Evolutionary conservation across 1,139 yeast genomes (phyloP).

Genomic region (Diutina ranongensis): DNA sequence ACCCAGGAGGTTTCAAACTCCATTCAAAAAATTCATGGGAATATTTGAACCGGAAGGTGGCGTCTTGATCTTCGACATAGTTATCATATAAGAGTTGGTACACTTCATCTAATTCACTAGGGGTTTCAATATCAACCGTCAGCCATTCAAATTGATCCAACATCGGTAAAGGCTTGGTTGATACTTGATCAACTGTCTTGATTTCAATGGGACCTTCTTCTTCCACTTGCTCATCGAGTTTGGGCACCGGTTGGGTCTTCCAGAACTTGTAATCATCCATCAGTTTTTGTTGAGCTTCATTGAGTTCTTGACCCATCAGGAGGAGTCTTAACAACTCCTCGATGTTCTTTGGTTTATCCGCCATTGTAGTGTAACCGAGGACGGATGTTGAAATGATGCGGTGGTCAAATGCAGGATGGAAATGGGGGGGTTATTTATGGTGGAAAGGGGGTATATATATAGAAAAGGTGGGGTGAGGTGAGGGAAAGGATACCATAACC

Average conservation of each 20-base stretch:
- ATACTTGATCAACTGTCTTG: slow-evolving; percentile 63
- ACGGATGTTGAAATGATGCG: neutral
- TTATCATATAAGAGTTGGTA: slow-evolving; percentile 74
- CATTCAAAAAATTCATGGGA: slow-evolving; percentile 75
- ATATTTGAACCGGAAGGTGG: slow-evolving; percentile 84
- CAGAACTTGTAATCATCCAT: slow-evolving; percentile 94
- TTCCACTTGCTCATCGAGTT: slow-evolving; percentile 53
- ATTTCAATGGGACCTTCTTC: slow-evolving; percentile 78
- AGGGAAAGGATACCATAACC: too few species aligned
- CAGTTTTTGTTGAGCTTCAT: slow-evolving; percentile 43
- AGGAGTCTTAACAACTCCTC: slow-evolving; percentile 40
- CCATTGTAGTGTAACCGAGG: neutral
- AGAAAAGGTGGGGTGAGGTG: too few species aligned
- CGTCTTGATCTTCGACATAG: slow-evolving; percentile 91
- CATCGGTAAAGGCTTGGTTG: slow-evolving; percentile 58
- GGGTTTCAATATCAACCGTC: slow-evolving; percentile 54
- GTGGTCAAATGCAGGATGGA: neutral
- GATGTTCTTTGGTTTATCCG: slow-evolving; percentile 19
- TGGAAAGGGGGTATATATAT: too few species aligned
- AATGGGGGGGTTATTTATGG: too few species aligned
- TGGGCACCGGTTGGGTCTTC: slow-evolving; percentile 94
- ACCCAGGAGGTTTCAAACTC: slow-evolving; percentile 95
- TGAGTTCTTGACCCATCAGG: slow-evolving; percentile 42
- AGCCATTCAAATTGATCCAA: slow-evolving; percentile 82
- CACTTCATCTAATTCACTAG: slow-evolving; percentile 57